Percentiles rank a stretch among this genome's conserved stretches.
Evolutionary conservation across 805 yeast genomes (phyloP).

Genomic region (Kluyveromyces aestuarii): DNA sequence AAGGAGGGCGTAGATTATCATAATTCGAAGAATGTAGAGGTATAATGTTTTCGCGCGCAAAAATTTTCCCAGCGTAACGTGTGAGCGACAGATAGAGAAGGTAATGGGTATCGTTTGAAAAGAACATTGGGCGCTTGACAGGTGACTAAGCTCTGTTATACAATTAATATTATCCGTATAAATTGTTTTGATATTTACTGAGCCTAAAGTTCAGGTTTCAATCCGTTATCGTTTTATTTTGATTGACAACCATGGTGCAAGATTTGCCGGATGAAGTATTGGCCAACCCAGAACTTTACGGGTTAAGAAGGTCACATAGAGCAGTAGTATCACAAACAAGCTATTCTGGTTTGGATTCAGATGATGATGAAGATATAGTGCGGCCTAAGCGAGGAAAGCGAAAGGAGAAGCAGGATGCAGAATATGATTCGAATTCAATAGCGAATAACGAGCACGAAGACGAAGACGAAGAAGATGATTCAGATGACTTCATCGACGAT

Average conservation of each 20-base stretch:
- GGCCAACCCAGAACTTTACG: slow-evolving; percentile 73
- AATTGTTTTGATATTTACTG: not conserved
- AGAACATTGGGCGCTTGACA: not conserved
- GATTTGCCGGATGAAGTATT: slow-evolving; percentile 41
- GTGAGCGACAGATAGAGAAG: not conserved
- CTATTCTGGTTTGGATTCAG: slow-evolving; percentile 17
- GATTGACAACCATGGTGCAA: not conserved
- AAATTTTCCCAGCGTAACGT: not conserved
- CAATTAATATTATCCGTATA: not conserved
- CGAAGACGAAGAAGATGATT: slow-evolving; percentile 17
- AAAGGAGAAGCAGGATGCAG: slow-evolving; percentile 23
- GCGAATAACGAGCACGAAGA: slow-evolving; percentile 21
- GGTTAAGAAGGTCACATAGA: slow-evolving; percentile 68
- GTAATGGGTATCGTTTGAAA: not conserved
- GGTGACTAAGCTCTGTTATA: not conserved
- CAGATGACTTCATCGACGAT: slow-evolving; percentile 25
- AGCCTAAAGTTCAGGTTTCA: not conserved
- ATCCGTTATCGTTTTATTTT: not conserved
- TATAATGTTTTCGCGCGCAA: not conserved
- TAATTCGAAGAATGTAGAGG: not conserved
- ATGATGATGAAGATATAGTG: slow-evolving; percentile 24
- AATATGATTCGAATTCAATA: slow-evolving; percentile 11
- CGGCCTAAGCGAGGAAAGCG: slow-evolving; percentile 15
- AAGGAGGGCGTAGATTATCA: not conserved
- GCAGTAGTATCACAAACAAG: slow-evolving; percentile 33